Percentiles rank a stretch among this genome's conserved stretches.
Evolutionary conservation across 2,329 filamentous ascomycete species (phyloP).

Genomic region (Aspergillus ibericus): DNA sequence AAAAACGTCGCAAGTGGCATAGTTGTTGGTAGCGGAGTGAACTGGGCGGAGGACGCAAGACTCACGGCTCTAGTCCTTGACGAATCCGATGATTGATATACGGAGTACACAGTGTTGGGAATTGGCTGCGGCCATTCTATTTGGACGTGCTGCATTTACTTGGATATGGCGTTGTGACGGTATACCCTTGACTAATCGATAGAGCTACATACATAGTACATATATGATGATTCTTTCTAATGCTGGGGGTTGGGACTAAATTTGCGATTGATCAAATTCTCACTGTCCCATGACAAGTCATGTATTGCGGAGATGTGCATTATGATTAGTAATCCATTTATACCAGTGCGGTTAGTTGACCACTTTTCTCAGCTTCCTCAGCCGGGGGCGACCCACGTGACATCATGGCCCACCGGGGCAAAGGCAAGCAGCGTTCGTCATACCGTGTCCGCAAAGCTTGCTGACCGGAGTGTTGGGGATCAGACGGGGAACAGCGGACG

Average conservation of each 20-base stretch:
- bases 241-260: neutral
- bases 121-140: neutral
- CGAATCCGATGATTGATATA: slow-evolving; percentile 57
- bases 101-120: slow-evolving; percentile 9
- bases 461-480: neutral
- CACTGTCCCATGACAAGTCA: neutral
- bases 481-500: neutral
- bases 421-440: slow-evolving; percentile 17
- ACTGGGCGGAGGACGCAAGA: slow-evolving; percentile 72
- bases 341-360: neutral
- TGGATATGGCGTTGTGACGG: slow-evolving; percentile 12
- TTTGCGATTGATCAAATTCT: slow-evolving; percentile 1
- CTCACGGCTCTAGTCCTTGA: slow-evolving; percentile 72
- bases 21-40: slow-evolving; percentile 76
- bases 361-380: neutral
- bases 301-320: neutral
- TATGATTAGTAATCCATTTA: neutral
- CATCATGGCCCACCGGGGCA: slow-evolving; percentile 16
- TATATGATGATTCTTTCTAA: neutral
- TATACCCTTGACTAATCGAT: slow-evolving; percentile 7
- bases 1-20: slow-evolving; percentile 78
- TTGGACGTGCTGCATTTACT: slow-evolving; percentile 2
- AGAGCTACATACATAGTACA: neutral
- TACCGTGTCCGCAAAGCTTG: neutral
- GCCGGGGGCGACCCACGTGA: slow-evolving; percentile 23